These are phyloP conservation scores for Penicillium mononematosum DNA, from an alignment of 495 filamentous ascomycete genomes.

Conservation along the genomic window DNA sequence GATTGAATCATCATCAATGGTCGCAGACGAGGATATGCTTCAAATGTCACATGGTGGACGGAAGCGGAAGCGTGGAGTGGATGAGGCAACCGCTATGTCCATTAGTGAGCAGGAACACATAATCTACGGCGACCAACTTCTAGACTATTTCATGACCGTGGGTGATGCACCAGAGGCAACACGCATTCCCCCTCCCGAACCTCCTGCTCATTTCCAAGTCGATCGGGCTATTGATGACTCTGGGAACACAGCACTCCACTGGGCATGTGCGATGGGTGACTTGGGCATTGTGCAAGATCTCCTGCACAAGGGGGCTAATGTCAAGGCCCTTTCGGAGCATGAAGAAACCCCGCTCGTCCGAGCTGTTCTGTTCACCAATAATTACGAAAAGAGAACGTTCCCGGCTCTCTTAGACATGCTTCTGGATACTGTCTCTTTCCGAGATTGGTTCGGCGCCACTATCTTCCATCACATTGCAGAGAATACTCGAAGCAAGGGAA, in stretches of 20 bases:
- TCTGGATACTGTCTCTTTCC: conserved; percentile 66
- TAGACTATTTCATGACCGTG: conserved; percentile 91
- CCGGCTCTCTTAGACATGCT: conserved; percentile 76
- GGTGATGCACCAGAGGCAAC: conserved; percentile 63
- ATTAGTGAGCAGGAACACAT: conserved; percentile 76
- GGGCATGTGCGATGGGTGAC: conserved; percentile 98
- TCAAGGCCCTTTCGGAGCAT: conserved; percentile 63
- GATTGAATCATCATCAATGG: conserved; percentile 74
- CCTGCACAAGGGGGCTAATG: conserved; percentile 68
- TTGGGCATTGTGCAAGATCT: conserved; percentile 84
- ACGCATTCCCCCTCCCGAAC: conserved; percentile 63
- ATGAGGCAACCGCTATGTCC: conserved; percentile 59
- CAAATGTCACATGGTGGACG: conserved; percentile 63
- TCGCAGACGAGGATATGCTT: conserved; percentile 75
- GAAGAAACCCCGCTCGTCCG: conserved; percentile 94
- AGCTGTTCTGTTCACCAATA: conserved; percentile 94
- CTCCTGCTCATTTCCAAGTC: conserved; percentile 79
- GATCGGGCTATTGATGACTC: conserved; percentile 88
- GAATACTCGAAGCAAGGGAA: conserved; percentile 74
- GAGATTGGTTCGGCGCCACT: conserved; percentile 75
- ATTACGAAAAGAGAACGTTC: conserved; percentile 86
- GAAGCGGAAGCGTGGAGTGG: conserved; percentile 70
- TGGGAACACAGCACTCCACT: conserved; percentile 86
- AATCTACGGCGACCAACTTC: conserved; percentile 84
- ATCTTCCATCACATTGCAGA: conserved; percentile 91